A percentile compares a stretch with the other conserved stretches of the same genome.
phyloP scores from a whole-genome alignment of 345 rosid species.

The Moricandia arvensis region DNA sequence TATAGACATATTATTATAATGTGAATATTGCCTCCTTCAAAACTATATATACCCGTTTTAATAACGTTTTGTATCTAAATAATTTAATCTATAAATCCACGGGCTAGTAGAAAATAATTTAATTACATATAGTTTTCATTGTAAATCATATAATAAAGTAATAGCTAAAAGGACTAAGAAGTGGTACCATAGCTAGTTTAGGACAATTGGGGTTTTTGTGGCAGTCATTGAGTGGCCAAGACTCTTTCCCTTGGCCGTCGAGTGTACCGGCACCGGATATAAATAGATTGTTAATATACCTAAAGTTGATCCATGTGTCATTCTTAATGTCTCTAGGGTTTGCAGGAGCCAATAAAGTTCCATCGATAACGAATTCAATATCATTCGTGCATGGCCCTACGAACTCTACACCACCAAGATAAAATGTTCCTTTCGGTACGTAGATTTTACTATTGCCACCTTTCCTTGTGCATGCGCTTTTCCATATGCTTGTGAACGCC shows the following conservation, averaged over 20 bases:
- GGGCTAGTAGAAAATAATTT: background rate
- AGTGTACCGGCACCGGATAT: background rate
- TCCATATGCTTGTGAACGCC: background rate
- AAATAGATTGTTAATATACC: background rate
- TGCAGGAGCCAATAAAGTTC: background rate
- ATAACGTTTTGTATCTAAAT: background rate
- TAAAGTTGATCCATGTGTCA: background rate
- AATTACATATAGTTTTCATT: background rate
- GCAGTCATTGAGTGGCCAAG: constrained; percentile 4
- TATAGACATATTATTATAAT: background rate
- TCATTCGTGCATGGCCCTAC: background rate
- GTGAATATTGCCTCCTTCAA: background rate
- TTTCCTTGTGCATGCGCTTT: background rate
- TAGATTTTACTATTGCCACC: background rate
- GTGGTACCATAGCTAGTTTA: background rate
- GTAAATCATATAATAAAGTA: background rate
- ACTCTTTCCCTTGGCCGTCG: background rate
- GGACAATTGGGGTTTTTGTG: constrained; percentile 2
- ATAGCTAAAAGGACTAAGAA: background rate
- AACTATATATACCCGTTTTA: background rate
- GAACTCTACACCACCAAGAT: background rate
- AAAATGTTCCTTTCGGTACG: background rate
- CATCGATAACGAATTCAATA: background rate
- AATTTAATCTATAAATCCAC: background rate
- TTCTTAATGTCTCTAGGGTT: background rate